Base-by-base conservation (phyloP, 305 asterid species). In the Caryopteris hybrid region DNA sequence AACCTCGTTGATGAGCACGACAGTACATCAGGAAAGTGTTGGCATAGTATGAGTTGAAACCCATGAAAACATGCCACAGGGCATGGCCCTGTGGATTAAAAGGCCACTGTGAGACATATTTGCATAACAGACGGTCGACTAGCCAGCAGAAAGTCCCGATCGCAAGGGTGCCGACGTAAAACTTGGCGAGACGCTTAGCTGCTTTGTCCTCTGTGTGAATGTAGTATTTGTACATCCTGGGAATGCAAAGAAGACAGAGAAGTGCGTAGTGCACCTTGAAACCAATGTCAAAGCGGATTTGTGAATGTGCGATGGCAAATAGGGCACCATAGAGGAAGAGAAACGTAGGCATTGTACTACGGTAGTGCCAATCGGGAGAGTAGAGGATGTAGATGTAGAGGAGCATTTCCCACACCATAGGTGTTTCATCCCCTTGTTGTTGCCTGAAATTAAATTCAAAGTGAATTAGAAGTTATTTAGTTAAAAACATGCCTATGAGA, bases 331-430 rank as follows among this genome's bases (percentile, higher is more conserved):
- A 92, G 48, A 92, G 81, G 85, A 87, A 92, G 79, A 92, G 60
- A 72, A 92, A 89, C 6, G 89, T 92, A 33, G 98, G 96, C 98
- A 89, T 92, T 8, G 98, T 89, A 71, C 96, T 89, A 52, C 91
- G 83, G 57, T 92, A 92, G 65, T 92, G 98, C 98, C 98, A 92
- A 71, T 92, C 98, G 6, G 96, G 98, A 16, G 98, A 92, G 81
- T 92, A 89, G 72, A 91, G 85, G 68, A 91, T 91, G 86, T 88
- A 91, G 47, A 91, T 83, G 55, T 88, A 91, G 12, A 91, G 90
- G 66, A 91, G 96, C 97, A 86, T 91, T 83, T 91, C 97, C 97
- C 97, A 91, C 67, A 91, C 95, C 97, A 91, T 91, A 33, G 97
- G 97, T 3, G 96, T 91, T 82, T 91, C 97, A 59, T 91, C 97